Evolutionary conservation across 2,329 filamentous ascomycete genomes (phyloP).

Genomic region (Apiospora malaysiana): DNA sequence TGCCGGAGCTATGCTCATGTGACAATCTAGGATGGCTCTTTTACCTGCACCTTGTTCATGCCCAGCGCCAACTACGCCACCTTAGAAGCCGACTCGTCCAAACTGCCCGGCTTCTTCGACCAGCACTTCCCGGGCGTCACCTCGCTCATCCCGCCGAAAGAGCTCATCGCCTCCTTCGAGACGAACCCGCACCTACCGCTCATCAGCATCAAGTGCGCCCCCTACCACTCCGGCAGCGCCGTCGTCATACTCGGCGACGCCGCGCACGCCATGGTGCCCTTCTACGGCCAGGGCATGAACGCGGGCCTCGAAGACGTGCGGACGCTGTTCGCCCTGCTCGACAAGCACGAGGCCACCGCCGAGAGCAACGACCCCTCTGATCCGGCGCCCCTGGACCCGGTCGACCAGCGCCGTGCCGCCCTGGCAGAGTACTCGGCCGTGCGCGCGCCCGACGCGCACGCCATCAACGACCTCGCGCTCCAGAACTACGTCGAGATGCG

Average conservation of each 20-base stretch:
- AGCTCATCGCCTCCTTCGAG: slow-evolving; percentile 76
- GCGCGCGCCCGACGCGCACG: slow-evolving; percentile 79
- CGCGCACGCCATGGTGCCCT: slow-evolving; percentile 97
- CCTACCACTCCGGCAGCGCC: slow-evolving; percentile 79
- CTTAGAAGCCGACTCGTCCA: slow-evolving; percentile 67
- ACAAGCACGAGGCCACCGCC: slow-evolving; percentile 61
- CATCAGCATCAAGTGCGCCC: slow-evolving; percentile 90
- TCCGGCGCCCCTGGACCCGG: slow-evolving; percentile 49
- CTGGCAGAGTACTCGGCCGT: slow-evolving; percentile 77
- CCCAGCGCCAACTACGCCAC: slow-evolving; percentile 71
- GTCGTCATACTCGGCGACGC: slow-evolving; percentile 91
- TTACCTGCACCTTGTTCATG: slow-evolving; percentile 94
- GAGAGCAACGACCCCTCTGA: slow-evolving; percentile 49
- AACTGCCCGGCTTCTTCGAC: slow-evolving; percentile 77
- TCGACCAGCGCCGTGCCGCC: slow-evolving; percentile 68
- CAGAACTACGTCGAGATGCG: slow-evolving; percentile 96
- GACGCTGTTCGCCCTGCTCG: slow-evolving; percentile 82
- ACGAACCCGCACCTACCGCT: slow-evolving; percentile 89
- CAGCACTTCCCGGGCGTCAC: slow-evolving; percentile 87
- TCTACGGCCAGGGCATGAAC: slow-evolving; percentile 98
- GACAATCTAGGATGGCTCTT: slow-evolving; percentile 75
- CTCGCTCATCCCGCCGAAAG: slow-evolving; percentile 67
- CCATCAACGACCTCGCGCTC: slow-evolving; percentile 91
- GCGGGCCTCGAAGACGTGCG: slow-evolving; percentile 93
- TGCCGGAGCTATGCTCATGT: slow-evolving; percentile 24